A percentile compares a stretch with the other conserved stretches of the same genome.
Evolutionary conservation across 768 basidiomycete species (phyloP).

Genomic region (Cystobasidium ongulense): DNA sequence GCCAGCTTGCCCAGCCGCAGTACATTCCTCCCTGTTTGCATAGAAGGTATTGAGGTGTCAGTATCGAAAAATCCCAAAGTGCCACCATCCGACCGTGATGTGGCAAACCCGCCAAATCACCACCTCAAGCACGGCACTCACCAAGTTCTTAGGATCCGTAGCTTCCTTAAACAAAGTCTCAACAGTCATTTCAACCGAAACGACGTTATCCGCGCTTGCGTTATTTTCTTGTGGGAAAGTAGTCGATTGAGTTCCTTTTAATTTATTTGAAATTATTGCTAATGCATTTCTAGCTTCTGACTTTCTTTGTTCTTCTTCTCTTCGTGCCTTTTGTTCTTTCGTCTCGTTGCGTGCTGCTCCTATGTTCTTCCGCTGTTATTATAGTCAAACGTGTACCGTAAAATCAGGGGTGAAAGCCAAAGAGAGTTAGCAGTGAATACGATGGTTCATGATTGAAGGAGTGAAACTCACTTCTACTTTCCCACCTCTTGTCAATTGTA

Average conservation of each 20-base stretch:
- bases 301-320: slow-evolving; percentile 20
- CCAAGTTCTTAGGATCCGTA: slow-evolving; percentile 63
- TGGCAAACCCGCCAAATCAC: background rate
- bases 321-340: slow-evolving; percentile 5
- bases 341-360: background rate
- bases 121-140: slow-evolving; percentile 43
- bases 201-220: slow-evolving; percentile 49
- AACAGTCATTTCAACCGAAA: slow-evolving; percentile 73
- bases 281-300: slow-evolving; percentile 54
- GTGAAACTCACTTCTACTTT: slow-evolving; percentile 48
- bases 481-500: slow-evolving; percentile 73
- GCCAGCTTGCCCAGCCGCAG: background rate
- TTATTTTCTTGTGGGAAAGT: slow-evolving; percentile 28
- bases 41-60: background rate
- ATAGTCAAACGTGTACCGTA: background rate
- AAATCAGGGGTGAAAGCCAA: no score
- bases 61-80: background rate
- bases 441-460: no score
- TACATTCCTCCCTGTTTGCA: slow-evolving; percentile 4
- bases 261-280: slow-evolving; percentile 70
- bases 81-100: no score
- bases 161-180: slow-evolving; percentile 87
- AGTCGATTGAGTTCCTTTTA: slow-evolving; percentile 48
- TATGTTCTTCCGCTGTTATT: background rate
- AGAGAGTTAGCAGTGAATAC: slow-evolving; percentile 1